Percentiles rank a stretch among this genome's conserved stretches.
These are phyloP conservation scores for Silene noctiflora DNA, from an alignment of 179 eudicot species.

Conservation along the genomic window DNA sequence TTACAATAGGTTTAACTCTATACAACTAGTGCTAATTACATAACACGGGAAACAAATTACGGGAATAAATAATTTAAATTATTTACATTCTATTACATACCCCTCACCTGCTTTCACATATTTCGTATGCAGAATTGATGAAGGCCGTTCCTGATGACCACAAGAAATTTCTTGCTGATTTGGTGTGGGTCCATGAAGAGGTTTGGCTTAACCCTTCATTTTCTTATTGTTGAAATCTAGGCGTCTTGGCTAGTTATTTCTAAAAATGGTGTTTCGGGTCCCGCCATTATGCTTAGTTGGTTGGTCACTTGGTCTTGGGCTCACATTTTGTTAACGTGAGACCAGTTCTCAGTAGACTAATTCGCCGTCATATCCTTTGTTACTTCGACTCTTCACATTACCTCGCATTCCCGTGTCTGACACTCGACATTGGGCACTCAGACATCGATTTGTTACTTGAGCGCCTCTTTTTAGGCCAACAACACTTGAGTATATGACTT, in stretches of 20 bases:
- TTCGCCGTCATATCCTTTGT: too few species aligned
- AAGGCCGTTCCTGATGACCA: slow-evolving; percentile 82
- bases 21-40: too few species aligned
- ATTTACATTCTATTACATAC: too few species aligned
- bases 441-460: not conserved
- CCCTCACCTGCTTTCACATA: not conserved
- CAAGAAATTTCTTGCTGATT: slow-evolving; percentile 77
- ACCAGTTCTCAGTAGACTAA: too few species aligned
- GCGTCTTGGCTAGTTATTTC: too few species aligned
- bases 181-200: slow-evolving; percentile 96
- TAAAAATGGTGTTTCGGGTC: too few species aligned
- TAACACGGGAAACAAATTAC: too few species aligned
- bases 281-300: too few species aligned
- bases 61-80: too few species aligned
- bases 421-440: not conserved
- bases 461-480: not conserved
- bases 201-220: slow-evolving; percentile 30
- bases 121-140: slow-evolving; percentile 47
- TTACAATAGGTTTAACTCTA: too few species aligned
- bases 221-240: not conserved
- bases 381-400: not conserved
- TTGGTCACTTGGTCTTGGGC: too few species aligned
- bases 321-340: too few species aligned
- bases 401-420: not conserved
- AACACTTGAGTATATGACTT: not conserved